phyloP scores from a whole-genome alignment of 805 yeast genomes.

The Pichia thaimueangensis region DNA sequence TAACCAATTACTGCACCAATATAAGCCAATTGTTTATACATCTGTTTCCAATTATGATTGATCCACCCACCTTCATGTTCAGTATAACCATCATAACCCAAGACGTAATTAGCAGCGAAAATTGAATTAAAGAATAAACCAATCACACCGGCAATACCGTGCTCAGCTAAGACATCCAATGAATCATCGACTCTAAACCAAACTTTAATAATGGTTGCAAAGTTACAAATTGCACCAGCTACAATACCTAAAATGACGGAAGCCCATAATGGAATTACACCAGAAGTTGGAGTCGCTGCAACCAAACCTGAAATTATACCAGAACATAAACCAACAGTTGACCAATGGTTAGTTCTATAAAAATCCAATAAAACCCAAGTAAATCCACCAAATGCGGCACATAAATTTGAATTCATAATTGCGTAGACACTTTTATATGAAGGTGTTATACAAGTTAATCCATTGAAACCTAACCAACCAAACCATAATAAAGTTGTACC shows the following conservation, averaged over 20 bases:
- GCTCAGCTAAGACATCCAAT: conserved; percentile 95
- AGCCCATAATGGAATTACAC: conserved; percentile 86
- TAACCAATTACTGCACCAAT: conserved; percentile 70
- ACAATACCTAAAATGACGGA: conserved; percentile 78
- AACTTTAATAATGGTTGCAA: conserved; percentile 81
- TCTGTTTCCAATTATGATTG: conserved; percentile 82
- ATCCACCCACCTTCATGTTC: conserved; percentile 91
- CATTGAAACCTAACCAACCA: conserved; percentile 96
- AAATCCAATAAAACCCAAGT: conserved; percentile 90
- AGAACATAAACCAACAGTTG: conserved; percentile 91
- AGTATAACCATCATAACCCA: conserved; percentile 85
- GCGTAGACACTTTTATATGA: conserved; percentile 81
- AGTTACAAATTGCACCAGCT: conserved; percentile 82
- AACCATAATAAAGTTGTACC: conserved; percentile 87
- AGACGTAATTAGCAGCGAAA: conserved; percentile 80
- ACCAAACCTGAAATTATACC: conserved; percentile 94
- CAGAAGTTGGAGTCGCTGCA: conserved; percentile 95
- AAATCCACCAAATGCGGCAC: conserved; percentile 86
- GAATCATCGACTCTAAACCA: conserved; percentile 82
- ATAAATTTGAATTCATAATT: conserved; percentile 82
- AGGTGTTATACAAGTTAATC: conserved; percentile 81
- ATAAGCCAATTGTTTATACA: conserved; percentile 85
- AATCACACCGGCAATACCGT: conserved; percentile 91
- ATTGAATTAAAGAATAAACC: conserved; percentile 86
- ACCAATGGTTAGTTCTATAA: conserved; percentile 84